Evolutionary conservation across 306 rosid species (phyloP).

Genomic region (Geum urbanum): DNA sequence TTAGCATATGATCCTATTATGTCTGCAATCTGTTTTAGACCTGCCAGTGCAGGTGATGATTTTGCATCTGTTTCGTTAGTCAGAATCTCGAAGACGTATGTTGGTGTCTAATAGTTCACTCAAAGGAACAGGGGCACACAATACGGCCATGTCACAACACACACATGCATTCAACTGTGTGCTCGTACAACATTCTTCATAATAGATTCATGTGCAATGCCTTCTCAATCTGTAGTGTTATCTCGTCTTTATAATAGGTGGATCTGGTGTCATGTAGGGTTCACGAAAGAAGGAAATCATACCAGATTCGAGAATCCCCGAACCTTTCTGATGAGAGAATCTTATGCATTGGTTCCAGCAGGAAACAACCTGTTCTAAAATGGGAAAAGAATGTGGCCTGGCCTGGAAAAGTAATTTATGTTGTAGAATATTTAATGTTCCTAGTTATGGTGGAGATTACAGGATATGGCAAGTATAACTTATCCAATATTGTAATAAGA

Average conservation of each 20-base stretch:
- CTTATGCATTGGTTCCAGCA: constrained; percentile 77
- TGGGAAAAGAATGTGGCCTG: constrained; percentile 96
- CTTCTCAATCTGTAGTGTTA: no score
- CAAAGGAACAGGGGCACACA: neutral
- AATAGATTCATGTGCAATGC: neutral
- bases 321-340: constrained; percentile 61
- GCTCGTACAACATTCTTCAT: neutral
- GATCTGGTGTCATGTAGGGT: constrained; percentile 56
- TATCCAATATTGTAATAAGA: no score
- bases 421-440: no score
- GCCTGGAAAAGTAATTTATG: constrained; percentile 96
- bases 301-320: constrained; percentile 59
- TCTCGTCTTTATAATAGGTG: neutral
- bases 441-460: no score
- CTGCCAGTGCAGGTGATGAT: neutral
- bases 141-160: neutral
- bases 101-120: neutral
- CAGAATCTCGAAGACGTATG: neutral
- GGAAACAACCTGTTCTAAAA: constrained; percentile 79
- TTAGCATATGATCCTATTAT: no score
- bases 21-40: neutral
- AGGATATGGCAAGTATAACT: no score
- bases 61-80: neutral
- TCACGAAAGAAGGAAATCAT: constrained; percentile 59
- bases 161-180: no score